A percentile compares a stretch with the other conserved stretches of the same genome.
Conservation (phyloP, 306 rosid genomes). For the Malus domestica region ASM211411v1 NC_041791.1:36236001-36236500, state of each 20-base stretch:
- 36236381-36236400: constrained; percentile 74
- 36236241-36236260: not conserved
- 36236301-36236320: not conserved
- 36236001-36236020: too few species aligned
- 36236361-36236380: constrained; percentile 58
- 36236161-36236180: too few species aligned
- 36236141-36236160: too few species aligned
- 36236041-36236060: too few species aligned
- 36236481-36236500: constrained; percentile 11
- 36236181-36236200: too few species aligned
- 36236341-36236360: not conserved
- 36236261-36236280: not conserved
- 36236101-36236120: too few species aligned
- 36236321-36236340: not conserved
- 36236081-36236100: too few species aligned
- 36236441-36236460: constrained; percentile 41
- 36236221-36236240: too few species aligned
- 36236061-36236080: too few species aligned
- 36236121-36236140: too few species aligned
- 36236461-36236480: constrained; percentile 33
- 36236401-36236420: constrained; percentile 41
- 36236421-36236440: constrained; percentile 11
- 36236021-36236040: too few species aligned
- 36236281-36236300: not conserved
- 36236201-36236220: too few species aligned